These are phyloP conservation scores for Rhizopogon sp. DNA, from an alignment of 768 basidiomycete species.

Conservation along the genomic window DNA sequence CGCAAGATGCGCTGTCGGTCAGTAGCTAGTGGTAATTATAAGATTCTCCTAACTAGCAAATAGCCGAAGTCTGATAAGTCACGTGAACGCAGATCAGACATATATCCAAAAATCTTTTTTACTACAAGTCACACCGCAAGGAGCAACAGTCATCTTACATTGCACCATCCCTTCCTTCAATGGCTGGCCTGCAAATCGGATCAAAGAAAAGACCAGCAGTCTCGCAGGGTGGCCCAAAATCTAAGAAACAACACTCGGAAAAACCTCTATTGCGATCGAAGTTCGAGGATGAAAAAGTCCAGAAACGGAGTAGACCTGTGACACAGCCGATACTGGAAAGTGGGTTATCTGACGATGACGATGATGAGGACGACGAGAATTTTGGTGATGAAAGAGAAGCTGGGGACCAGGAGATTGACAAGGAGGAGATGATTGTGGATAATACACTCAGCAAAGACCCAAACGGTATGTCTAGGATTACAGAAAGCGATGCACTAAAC, in stretches of 20 bases:
- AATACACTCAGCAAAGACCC: constrained; percentile 41
- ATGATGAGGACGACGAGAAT: constrained; percentile 30
- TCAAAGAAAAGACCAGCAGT: constrained; percentile 47
- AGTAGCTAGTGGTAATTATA: neutral
- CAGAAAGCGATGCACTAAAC: constrained; percentile 4
- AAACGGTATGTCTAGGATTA: constrained; percentile 42
- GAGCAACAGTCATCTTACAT: neutral
- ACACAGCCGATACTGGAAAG: constrained; percentile 36
- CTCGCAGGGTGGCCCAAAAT: constrained; percentile 40
- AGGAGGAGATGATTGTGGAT: constrained; percentile 29
- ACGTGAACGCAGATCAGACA: neutral
- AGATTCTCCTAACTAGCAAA: too few species aligned
- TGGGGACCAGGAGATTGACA: constrained; percentile 22
- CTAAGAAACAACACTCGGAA: constrained; percentile 50
- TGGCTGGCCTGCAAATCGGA: constrained; percentile 38
- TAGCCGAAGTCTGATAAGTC: neutral
- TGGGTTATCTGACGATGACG: constrained; percentile 36
- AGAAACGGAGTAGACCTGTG: constrained; percentile 60
- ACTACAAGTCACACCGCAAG: neutral
- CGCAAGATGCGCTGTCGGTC: neutral
- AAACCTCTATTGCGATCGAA: constrained; percentile 18
- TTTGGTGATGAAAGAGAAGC: constrained; percentile 36
- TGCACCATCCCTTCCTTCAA: constrained; percentile 10
- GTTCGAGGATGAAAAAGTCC: constrained; percentile 28
- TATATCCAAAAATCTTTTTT: neutral